Percentiles rank a stretch among this genome's conserved stretches.
phyloP scores from a whole-genome alignment of 306 rosid species.

The Casuarina cunninghamiana region DNA sequence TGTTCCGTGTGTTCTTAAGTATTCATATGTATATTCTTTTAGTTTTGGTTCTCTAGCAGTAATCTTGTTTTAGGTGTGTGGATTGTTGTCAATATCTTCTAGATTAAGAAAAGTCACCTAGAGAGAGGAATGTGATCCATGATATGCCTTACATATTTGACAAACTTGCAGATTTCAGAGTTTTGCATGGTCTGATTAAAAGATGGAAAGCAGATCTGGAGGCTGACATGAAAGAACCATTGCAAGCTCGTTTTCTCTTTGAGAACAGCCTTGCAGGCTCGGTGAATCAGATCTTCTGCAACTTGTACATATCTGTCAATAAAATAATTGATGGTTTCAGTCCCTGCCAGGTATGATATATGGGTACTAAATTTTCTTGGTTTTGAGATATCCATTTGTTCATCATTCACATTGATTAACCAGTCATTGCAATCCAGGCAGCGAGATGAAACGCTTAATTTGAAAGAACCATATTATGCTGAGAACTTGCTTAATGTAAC shows the following conservation, averaged over 20 bases:
- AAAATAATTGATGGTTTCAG: conserved; percentile 49
- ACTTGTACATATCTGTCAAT: conserved; percentile 48
- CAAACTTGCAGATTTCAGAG: conserved; percentile 64
- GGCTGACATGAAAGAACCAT: conserved; percentile 61
- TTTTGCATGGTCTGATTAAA: conserved; percentile 57
- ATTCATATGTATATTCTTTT: too few species aligned
- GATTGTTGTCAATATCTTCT: background rate
- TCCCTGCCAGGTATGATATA: conserved; percentile 55
- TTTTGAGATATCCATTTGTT: background rate
- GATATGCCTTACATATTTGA: conserved; percentile 19
- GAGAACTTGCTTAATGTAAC: background rate
- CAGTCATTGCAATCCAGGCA: conserved; percentile 1
- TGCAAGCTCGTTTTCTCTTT: conserved; percentile 58
- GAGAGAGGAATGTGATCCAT: conserved; percentile 13
- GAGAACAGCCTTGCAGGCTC: conserved; percentile 49
- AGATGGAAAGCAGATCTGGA: conserved; percentile 62
- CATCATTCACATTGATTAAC: conserved; percentile 7
- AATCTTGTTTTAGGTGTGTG: background rate
- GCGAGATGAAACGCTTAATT: background rate
- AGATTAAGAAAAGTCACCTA: background rate
- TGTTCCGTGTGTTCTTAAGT: too few species aligned
- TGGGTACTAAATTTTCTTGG: background rate
- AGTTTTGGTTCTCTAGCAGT: too few species aligned
- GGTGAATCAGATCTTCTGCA: conserved; percentile 62
- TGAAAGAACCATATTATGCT: background rate